Evolutionary conservation across 768 basidiomycete genomes (phyloP).

Genomic region (Amanita inopinata): DNA sequence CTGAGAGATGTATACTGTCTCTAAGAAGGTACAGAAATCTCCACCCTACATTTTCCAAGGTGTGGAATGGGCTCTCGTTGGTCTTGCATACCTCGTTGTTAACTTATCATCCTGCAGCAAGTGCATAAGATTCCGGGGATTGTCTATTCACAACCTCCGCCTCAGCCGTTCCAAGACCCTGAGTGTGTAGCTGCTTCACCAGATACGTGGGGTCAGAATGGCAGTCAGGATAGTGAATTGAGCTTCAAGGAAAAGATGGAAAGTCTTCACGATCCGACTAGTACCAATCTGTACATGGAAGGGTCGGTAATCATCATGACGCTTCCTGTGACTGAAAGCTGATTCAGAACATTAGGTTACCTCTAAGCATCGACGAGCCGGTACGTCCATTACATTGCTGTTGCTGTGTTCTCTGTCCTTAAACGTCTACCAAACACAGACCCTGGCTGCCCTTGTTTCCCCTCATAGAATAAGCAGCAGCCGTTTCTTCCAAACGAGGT

Average conservation of each 20-base stretch:
- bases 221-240: conserved; percentile 19
- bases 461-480: conserved; percentile 68
- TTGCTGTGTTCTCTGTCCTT: background rate
- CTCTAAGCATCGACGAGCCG: conserved; percentile 58
- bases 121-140: conserved; percentile 83
- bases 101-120: conserved; percentile 23
- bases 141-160: conserved; percentile 36
- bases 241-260: conserved; percentile 79
- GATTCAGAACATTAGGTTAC: conserved; percentile 33
- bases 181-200: background rate
- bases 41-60: conserved; percentile 85
- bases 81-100: conserved; percentile 5
- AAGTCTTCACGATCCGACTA: conserved; percentile 49
- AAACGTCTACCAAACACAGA: conserved; percentile 24
- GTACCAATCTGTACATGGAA: conserved; percentile 78
- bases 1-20: conserved; percentile 64
- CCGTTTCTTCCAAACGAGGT: conserved; percentile 70
- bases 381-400: conserved; percentile 22
- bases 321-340: background rate
- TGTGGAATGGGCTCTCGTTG: conserved; percentile 17
- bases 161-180: conserved; percentile 13
- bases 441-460: conserved; percentile 52
- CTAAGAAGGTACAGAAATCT: conserved; percentile 66
- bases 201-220: conserved; percentile 14
- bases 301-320: conserved; percentile 29